These are phyloP conservation scores for Claviceps sp. DNA, from an alignment of 2,329 filamentous ascomycete genomes.

Conservation along the genomic window DNA sequence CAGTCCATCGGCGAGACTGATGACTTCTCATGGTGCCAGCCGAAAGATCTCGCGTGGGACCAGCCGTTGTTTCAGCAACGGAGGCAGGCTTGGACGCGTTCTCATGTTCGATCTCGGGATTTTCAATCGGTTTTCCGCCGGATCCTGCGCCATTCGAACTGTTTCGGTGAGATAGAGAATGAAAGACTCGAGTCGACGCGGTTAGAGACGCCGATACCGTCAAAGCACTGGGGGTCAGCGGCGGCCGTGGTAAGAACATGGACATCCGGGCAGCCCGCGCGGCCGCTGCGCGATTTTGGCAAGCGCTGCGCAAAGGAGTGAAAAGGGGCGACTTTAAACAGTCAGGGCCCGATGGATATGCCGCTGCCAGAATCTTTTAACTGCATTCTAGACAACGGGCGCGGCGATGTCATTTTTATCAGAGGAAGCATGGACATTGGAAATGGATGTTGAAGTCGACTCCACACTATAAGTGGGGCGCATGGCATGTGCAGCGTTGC, in stretches of 20 bases:
- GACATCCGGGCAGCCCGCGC: slow-evolving; percentile 16
- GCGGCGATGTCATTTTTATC: not conserved
- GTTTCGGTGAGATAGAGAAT: slow-evolving; percentile 11
- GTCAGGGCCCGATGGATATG: not conserved
- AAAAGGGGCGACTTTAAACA: not conserved
- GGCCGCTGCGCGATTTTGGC: not conserved
- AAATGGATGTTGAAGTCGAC: too few species aligned
- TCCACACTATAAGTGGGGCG: too few species aligned
- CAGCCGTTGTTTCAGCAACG: slow-evolving; percentile 14
- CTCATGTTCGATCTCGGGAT: slow-evolving; percentile 14
- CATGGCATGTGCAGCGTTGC: too few species aligned
- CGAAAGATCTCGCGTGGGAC: slow-evolving; percentile 15
- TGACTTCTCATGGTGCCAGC: slow-evolving; percentile 17
- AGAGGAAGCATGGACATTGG: too few species aligned
- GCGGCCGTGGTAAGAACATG: slow-evolving; percentile 16
- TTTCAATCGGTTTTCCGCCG: slow-evolving; percentile 16
- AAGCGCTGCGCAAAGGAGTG: not conserved
- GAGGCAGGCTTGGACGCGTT: slow-evolving; percentile 16
- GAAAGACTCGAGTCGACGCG: slow-evolving; percentile 9
- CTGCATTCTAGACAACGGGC: not conserved
- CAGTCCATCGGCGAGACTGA: slow-evolving; percentile 18
- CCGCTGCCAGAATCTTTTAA: not conserved
- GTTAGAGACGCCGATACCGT: slow-evolving; percentile 13
- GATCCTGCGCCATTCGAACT: slow-evolving; percentile 8
- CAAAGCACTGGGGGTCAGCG: slow-evolving; percentile 14